A percentile compares a stretch with the other conserved stretches of the same genome.
These are phyloP conservation scores for Alternaria conjuncta DNA, from an alignment of 2,329 filamentous ascomycete genomes.

Conservation along the genomic window DNA sequence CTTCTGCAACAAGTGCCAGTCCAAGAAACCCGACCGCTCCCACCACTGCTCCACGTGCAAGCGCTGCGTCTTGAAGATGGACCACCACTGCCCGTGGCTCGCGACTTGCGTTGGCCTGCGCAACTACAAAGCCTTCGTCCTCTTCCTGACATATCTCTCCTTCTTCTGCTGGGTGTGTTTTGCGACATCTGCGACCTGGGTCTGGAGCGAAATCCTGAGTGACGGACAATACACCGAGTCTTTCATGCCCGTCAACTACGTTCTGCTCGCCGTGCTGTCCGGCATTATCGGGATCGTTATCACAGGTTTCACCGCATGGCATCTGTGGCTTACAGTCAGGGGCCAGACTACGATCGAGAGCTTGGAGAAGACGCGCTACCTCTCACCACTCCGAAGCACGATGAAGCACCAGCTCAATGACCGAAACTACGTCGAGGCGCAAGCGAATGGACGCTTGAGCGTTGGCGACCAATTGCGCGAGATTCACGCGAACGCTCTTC, in stretches of 20 bases:
- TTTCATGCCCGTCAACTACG: constrained; percentile 86
- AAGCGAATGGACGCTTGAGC: constrained; percentile 47
- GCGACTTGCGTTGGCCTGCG: constrained; percentile 91
- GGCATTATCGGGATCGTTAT: constrained; percentile 93
- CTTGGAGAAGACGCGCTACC: constrained; percentile 92
- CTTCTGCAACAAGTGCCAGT: constrained; percentile 98
- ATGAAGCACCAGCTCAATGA: constrained; percentile 68
- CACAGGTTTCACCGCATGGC: constrained; percentile 89
- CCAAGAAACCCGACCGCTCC: constrained; percentile 89
- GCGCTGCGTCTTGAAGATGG: constrained; percentile 97
- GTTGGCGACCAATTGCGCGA: constrained; percentile 76
- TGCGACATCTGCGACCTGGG: constrained; percentile 77
- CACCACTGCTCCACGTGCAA: constrained; percentile 97
- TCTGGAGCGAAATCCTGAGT: constrained; percentile 80
- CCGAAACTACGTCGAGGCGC: constrained; percentile 54
- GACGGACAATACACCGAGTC: constrained; percentile 75
- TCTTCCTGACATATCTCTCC: constrained; percentile 89
- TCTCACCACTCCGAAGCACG: constrained; percentile 76
- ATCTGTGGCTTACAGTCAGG: constrained; percentile 77
- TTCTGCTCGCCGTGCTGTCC: constrained; percentile 82
- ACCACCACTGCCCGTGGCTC: constrained; percentile 98
- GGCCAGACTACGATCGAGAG: constrained; percentile 96
- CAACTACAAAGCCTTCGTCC: constrained; percentile 94
- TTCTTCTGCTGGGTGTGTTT: constrained; percentile 86
- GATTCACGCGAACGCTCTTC: constrained; percentile 80